These are phyloP conservation scores for Sporothrix inflata DNA, from an alignment of 2,329 filamentous ascomycete genomes.

Conservation along the genomic window DNA sequence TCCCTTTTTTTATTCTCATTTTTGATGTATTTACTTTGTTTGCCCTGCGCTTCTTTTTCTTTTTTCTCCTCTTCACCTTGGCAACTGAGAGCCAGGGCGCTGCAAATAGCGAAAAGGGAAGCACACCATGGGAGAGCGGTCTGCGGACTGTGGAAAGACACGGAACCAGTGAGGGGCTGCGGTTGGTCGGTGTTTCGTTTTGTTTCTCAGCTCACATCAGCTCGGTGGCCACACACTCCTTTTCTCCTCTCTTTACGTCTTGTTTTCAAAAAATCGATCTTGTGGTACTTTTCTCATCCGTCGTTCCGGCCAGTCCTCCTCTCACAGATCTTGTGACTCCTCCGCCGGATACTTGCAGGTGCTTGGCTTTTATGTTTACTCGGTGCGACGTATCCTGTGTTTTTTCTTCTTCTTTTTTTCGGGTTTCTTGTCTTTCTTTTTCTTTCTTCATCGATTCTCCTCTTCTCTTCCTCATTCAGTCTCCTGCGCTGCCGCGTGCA, in stretches of 20 bases:
- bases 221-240: background rate
- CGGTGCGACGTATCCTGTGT: background rate
- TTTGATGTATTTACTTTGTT: background rate
- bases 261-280: background rate
- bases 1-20: background rate
- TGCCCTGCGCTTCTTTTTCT: background rate
- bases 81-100: constrained; percentile 2
- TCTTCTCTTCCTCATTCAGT: background rate
- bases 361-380: background rate
- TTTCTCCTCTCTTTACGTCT: background rate
- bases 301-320: background rate
- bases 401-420: background rate
- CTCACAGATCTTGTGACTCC: background rate
- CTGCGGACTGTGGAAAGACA: background rate
- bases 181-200: constrained; percentile 1
- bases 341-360: background rate
- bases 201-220: constrained; percentile 18
- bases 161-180: background rate
- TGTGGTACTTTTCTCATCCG: background rate
- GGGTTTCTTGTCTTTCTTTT: background rate
- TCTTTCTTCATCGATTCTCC: background rate
- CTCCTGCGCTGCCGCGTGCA: background rate
- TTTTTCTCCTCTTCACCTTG: constrained; percentile 3
- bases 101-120: background rate
- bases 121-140: background rate